Evolutionary conservation across 192 early-diverging fungal genomes (phyloP), one percentile per base, ranked within the genome.

Genomic region (Umbelopsis isabellina): DNA sequence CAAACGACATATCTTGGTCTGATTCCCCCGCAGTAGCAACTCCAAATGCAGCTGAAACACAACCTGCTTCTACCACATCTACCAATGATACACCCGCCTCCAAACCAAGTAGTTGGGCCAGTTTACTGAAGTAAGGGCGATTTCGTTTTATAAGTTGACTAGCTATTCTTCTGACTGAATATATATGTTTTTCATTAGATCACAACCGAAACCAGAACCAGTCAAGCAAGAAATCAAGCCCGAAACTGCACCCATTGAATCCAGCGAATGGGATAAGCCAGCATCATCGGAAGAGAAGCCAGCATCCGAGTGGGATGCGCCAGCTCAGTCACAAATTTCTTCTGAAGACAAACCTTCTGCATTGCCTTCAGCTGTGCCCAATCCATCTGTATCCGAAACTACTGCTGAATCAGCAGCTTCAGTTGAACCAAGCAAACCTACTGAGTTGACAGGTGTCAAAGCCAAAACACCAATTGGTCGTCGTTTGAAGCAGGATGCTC

Each of bases 401-500:
- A 33, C 65, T 27, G 22, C 80, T 11, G 78, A 75, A 18, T 18
- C 71, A 15, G 70, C 69, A 45, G 74, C 67, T 7, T 20, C 46
- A 46, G 69, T 68, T 7, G 67, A 70, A n/a, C 52, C 72, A 61
- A 69, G 75, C 44, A 48, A 49, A 16, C 47, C 79, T 23, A 73
- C 75, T 48, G 78, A 80, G 48, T 64, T 83, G 33, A 46, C 68
- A 30, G 75, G 83, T 67, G 65, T 76, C 12, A 85, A 82, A 51
- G 44, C 81, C n/a, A 70, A 73, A n/a, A 18, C 75, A 11, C 75
- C 82, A 37, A 68, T 48, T 23, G 49, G 85, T 21, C 90, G 93
- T 72, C 91, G 92, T 74, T 83, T 95, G 72, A 92, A 92, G 66
- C 96, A 97, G 75, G 92, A 95, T 76, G 90, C 90, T 15, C 85